Conservation (phyloP, 2,329 filamentous ascomycete genomes). For the Aspergillus quadrilineatus region DNA sequence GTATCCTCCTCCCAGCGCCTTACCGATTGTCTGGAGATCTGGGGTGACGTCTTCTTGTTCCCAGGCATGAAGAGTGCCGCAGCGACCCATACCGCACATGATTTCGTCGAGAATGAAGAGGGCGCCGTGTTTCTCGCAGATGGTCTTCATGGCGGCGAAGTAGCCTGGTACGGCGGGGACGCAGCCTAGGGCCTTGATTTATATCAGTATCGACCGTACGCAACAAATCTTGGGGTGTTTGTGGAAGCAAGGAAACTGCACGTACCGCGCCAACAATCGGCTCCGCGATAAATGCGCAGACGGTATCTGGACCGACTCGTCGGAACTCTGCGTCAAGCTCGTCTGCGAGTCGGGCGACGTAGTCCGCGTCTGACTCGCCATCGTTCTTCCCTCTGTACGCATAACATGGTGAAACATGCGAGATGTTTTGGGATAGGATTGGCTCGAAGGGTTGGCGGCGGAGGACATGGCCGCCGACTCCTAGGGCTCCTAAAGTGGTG, state of each 20-base stretch:
- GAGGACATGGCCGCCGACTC: conserved; percentile 61
- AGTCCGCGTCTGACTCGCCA: conserved; percentile 57
- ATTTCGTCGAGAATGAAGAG: conserved; percentile 78
- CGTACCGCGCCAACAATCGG: conserved; percentile 68
- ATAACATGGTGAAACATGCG: conserved; percentile 66
- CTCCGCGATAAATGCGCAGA: conserved; percentile 72
- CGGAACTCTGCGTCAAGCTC: conserved; percentile 69
- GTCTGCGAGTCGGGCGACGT: conserved; percentile 60
- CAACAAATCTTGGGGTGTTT: not conserved
- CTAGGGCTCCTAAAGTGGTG: conserved; percentile 66
- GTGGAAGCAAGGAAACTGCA: conserved; percentile 12
- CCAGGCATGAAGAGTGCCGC: conserved; percentile 59
- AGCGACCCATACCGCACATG: conserved; percentile 64
- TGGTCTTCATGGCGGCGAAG: conserved; percentile 62
- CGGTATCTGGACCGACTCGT: conserved; percentile 61
- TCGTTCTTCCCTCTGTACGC: conserved; percentile 58
- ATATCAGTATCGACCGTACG: not conserved
- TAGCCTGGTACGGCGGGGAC: conserved; percentile 67
- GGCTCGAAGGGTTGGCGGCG: conserved; percentile 63
- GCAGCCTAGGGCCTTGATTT: conserved; percentile 62
- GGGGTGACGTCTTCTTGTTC: conserved; percentile 57
- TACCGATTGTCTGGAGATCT: conserved; percentile 61
- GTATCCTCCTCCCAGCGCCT: conserved; percentile 59
- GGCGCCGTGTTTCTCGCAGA: conserved; percentile 70
- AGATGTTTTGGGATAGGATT: conserved; percentile 57